Evolutionary conservation across 116 monocot species (phyloP), one percentile per base, ranked within the genome.

Genomic region (Iris pallida): DNA sequence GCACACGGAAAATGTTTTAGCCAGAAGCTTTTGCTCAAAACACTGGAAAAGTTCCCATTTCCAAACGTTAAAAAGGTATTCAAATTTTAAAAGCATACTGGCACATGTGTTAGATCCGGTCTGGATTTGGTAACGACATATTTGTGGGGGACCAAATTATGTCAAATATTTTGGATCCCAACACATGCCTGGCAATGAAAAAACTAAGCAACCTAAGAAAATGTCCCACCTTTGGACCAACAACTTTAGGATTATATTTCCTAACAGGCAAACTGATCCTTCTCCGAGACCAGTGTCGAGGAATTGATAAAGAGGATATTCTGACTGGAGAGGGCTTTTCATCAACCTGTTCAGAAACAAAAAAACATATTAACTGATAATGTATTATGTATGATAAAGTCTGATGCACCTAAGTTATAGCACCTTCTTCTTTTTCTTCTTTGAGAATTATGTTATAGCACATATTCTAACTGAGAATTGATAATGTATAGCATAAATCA

Each of bases 261-360:
- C 90, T 77, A 16, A 79, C 73, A 8, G 83, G 97, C 62, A 97
- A 55, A 49, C 76, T 79, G 17, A 92, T 81, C 68, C 90, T 87
- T 74, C 92, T 87, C 79, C 88, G 95, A 49, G 92, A 92, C 41
- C 85, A 43, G 57, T 92, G 92, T 70, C 97, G 76, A 44, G 87
- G 83, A 76, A 79, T 78, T 63, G 83, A 68, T 66, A 92, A 75
- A 6, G 81, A 75, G 0, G 85, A 87, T 45, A 76, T 56, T 68
- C 87, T 83, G 20, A 80, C 70, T 30, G 77, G 73, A 69, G 59
- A 20, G 12, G 88, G 84, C 70, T 87, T 97, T 20, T 97, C 90
- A 30, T 77, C 62, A 70, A 97, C 82, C 97, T 97, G 75, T 64
- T 48, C 8, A 17, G 45, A 30, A 45, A 51, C 7, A 65, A 64